A percentile compares a stretch with the other conserved stretches of the same genome.
These are phyloP conservation scores for Trametes pubescens DNA, from an alignment of 1,284 basidiomycete genomes.

Conservation along the genomic window DNA sequence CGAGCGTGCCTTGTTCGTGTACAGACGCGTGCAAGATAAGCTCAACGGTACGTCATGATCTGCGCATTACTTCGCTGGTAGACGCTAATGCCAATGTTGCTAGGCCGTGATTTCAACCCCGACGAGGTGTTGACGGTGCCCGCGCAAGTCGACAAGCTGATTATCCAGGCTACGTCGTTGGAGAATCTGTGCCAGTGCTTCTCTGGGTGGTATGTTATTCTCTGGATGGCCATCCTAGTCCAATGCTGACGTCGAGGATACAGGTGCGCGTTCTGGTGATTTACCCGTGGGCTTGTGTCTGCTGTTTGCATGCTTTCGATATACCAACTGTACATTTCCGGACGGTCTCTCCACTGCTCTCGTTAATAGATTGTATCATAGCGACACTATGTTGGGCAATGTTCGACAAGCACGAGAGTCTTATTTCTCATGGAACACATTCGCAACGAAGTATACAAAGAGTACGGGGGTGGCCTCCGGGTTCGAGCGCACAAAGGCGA, in stretches of 20 bases:
- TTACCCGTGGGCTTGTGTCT: constrained; percentile 4
- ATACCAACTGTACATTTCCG: constrained; percentile 25
- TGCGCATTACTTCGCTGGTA: constrained; percentile 8
- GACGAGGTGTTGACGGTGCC: constrained; percentile 76
- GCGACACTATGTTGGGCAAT: background rate
- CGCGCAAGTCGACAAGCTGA: constrained; percentile 90
- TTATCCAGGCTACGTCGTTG: constrained; percentile 88
- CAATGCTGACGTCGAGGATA: background rate
- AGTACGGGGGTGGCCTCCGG: too few species aligned
- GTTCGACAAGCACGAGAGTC: too few species aligned
- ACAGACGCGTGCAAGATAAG: constrained; percentile 93
- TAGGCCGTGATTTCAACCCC: constrained; percentile 92
- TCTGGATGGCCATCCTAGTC: background rate
- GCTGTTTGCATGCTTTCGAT: constrained; percentile 28
- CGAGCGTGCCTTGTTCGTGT: constrained; percentile 88
- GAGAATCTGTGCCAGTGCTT: constrained; percentile 97
- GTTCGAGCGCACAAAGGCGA: too few species aligned
- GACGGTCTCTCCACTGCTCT: constrained; percentile 20
- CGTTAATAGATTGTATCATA: constrained; percentile 30
- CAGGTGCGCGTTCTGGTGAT: constrained; percentile 55
- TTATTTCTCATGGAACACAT: too few species aligned
- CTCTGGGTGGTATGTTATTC: constrained; percentile 82
- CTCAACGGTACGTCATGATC: constrained; percentile 72
- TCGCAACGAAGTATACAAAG: too few species aligned
- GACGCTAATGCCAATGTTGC: constrained; percentile 3